A percentile compares a stretch with the other conserved stretches of the same genome.
Conservation (phyloP, 805 yeast genomes). For the Sungouiella thailandica region DNA sequence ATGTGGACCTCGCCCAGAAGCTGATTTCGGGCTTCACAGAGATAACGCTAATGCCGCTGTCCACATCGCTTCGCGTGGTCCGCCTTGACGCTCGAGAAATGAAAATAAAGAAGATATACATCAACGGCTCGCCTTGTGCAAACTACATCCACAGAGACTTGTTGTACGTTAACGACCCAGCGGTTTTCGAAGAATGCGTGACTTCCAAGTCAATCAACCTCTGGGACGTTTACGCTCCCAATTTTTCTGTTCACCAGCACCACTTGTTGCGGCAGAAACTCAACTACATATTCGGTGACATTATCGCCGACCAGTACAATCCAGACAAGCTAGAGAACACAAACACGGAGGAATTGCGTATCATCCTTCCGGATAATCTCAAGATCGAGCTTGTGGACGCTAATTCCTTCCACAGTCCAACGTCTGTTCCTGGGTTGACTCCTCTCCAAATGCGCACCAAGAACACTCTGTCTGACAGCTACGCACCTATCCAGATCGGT, state of each 20-base stretch:
- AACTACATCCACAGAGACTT: conserved; percentile 54
- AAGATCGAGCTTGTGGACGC: conserved; percentile 56
- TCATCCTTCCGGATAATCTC: conserved; percentile 62
- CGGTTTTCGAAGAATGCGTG: conserved; percentile 23
- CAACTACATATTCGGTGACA: conserved; percentile 48
- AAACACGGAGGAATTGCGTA: conserved; percentile 59
- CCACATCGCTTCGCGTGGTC: conserved; percentile 50
- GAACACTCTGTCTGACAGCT: conserved; percentile 35
- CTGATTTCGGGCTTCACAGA: conserved; percentile 72
- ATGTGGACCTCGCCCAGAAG: conserved; percentile 66
- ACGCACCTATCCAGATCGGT: conserved; percentile 67
- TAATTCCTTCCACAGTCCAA: conserved; percentile 17
- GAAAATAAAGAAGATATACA: conserved; percentile 54
- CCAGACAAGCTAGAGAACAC: conserved; percentile 16
- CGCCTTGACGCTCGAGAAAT: conserved; percentile 79
- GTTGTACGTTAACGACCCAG: conserved; percentile 35
- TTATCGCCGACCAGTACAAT: conserved; percentile 24
- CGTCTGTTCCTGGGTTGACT: conserved; percentile 30
- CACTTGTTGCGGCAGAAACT: conserved; percentile 52
- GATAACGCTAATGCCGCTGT: conserved; percentile 70
- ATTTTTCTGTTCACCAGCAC: conserved; percentile 48
- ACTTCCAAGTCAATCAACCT: conserved; percentile 23
- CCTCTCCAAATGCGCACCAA: conserved; percentile 32
- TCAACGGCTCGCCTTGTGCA: conserved; percentile 54
- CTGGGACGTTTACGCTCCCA: conserved; percentile 40